These are phyloP conservation scores for Sonneratia alba DNA, from an alignment of 345 rosid species.

Conservation along the genomic window DNA sequence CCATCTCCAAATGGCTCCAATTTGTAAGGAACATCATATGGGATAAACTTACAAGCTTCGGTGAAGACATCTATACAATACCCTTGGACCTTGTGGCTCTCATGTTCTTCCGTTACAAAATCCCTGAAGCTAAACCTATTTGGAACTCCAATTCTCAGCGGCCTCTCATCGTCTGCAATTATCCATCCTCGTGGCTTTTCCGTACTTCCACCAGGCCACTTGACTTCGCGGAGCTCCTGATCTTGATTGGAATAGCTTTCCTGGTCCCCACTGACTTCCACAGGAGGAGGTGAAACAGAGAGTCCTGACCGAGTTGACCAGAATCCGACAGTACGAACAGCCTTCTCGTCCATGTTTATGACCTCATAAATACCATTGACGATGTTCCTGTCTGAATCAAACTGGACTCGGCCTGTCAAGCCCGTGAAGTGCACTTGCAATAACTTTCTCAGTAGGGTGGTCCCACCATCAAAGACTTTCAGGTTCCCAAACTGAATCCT, in stretches of 20 bases:
- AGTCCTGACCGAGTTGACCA: conserved; percentile 53
- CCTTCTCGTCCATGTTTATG: conserved; percentile 42
- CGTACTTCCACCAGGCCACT: conserved; percentile 74
- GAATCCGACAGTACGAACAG: conserved; percentile 47
- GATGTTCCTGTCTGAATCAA: conserved; percentile 41
- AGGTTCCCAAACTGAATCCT: conserved; percentile 36
- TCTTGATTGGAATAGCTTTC: conserved; percentile 17
- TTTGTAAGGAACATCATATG: conserved; percentile 64
- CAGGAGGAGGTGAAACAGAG: conserved; percentile 34
- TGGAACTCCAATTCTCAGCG: conserved; percentile 76
- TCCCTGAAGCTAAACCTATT: conserved; percentile 62
- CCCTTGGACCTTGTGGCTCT: conserved; percentile 43
- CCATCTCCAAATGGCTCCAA: conserved; percentile 65
- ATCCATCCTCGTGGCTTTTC: conserved; percentile 83
- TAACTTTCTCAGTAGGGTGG: conserved; percentile 30
- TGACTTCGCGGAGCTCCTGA: conserved; percentile 43
- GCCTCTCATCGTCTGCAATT: conserved; percentile 48
- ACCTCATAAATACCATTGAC: conserved; percentile 55
- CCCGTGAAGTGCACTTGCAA: conserved; percentile 66
- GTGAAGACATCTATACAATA: conserved; percentile 71
- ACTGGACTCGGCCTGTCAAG: conserved; percentile 52
- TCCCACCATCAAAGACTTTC: conserved; percentile 54
- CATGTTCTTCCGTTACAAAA: conserved; percentile 47
- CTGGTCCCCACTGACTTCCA: conserved; percentile 19
- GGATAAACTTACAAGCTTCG: conserved; percentile 53